Percentiles rank a stretch among this genome's conserved stretches.
phyloP scores from a whole-genome alignment of 202 grass and related monocot genomes.

The Carex arenaria region DNA sequence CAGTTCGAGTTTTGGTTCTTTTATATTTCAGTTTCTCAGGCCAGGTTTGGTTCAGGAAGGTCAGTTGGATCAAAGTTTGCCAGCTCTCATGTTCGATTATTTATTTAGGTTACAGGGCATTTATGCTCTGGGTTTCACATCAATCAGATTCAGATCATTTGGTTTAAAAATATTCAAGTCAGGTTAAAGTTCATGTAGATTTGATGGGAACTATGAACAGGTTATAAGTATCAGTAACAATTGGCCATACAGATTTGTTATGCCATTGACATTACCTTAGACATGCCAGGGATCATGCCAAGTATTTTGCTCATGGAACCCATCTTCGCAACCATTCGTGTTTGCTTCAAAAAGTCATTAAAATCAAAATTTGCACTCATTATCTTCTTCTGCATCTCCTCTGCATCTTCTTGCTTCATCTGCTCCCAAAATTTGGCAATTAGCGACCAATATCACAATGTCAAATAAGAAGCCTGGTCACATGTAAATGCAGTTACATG shows the following conservation, averaged over 20 bases:
- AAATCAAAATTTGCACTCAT: constrained; percentile 93
- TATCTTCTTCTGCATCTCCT: constrained; percentile 96
- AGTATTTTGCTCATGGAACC: constrained; percentile 87
- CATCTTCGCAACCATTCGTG: constrained; percentile 76
- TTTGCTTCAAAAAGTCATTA: constrained; percentile 94
- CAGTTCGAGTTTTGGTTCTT: not conserved
- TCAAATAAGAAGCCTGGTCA: not conserved
- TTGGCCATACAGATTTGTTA: not conserved
- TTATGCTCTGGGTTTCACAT: not conserved
- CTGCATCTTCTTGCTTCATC: constrained; percentile 93
- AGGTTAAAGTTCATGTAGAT: not conserved
- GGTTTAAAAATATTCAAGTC: not conserved
- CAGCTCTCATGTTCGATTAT: not conserved
- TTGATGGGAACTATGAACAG: not conserved
- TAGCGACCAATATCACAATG: constrained; percentile 7
- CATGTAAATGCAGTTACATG: not conserved
- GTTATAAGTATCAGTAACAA: not conserved
- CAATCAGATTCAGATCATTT: not conserved
- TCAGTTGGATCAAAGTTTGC: not conserved
- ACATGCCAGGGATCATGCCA: constrained; percentile 98
- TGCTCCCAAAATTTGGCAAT: constrained; percentile 39
- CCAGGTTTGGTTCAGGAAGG: not conserved
- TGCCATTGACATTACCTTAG: constrained; percentile 46
- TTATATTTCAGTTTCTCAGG: not conserved
- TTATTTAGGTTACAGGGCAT: not conserved